These are phyloP conservation scores for Isatis tinctoria DNA, from an alignment of 345 rosid species.

Conservation along the genomic window DNA sequence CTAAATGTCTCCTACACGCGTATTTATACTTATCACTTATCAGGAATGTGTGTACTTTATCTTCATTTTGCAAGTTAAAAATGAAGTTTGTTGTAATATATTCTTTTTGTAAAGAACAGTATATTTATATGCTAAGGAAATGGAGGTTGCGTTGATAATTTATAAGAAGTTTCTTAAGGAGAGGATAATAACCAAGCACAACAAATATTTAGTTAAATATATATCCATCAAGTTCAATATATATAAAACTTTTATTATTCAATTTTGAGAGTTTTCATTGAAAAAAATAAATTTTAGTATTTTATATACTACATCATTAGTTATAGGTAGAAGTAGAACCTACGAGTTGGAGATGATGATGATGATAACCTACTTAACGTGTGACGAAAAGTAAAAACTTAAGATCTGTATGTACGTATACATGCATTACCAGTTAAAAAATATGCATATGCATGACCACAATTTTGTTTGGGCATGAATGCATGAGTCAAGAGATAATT, in stretches of 20 bases:
- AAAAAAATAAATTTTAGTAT: not conserved
- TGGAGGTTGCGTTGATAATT: not conserved
- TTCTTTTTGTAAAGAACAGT: not conserved
- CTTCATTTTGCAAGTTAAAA: not conserved
- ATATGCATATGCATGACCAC: not conserved
- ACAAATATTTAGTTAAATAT: not conserved
- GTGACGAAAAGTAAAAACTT: not conserved
- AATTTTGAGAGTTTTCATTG: not conserved
- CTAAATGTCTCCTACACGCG: conserved; percentile 1
- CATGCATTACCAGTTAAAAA: not conserved
- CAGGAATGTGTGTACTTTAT: not conserved
- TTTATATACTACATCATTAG: not conserved
- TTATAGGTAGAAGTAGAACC: not conserved
- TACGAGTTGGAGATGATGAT: conserved; percentile 9
- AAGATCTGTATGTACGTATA: not conserved
- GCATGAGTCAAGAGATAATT: conserved; percentile 7
- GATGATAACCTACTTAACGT: not conserved
- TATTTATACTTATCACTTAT: not conserved
- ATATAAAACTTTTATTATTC: not conserved
- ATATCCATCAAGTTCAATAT: not conserved
- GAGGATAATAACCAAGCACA: not conserved
- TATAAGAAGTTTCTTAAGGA: not conserved
- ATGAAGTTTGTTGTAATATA: not conserved
- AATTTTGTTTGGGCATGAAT: not conserved
- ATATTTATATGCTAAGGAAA: not conserved